Conservation (phyloP, 441 rosid genomes). For the Eutrema salsugineum region DNA sequence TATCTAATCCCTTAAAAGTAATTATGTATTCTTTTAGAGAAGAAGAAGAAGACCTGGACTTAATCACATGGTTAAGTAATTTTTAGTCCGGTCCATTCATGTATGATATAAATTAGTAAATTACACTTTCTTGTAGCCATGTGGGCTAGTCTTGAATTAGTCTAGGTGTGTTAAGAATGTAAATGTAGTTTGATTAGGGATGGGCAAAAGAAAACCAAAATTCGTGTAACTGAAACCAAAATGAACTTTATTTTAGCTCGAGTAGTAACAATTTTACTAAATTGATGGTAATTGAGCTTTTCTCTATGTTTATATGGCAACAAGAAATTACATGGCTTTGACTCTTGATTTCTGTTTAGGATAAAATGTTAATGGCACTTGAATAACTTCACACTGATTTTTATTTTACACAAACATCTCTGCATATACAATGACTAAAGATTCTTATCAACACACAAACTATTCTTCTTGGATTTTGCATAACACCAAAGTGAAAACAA, state of each 20-base stretch:
- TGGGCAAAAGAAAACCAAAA: neutral
- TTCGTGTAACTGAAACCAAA: neutral
- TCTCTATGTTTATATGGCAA: neutral
- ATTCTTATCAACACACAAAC: neutral
- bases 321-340: neutral
- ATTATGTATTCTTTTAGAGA: neutral
- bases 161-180: neutral
- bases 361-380: neutral
- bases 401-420: slow-evolving; percentile 5
- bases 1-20: neutral
- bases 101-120: neutral
- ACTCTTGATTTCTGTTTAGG: neutral
- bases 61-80: neutral
- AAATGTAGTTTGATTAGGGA: neutral
- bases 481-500: neutral
- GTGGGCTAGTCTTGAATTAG: neutral
- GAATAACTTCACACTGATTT: neutral
- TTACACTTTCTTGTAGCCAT: neutral
- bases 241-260: neutral
- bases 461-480: neutral
- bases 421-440: slow-evolving; percentile 17
- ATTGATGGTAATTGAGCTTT: too few relatives aligned
- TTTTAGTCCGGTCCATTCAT: neutral
- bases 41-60: neutral
- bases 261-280: too few relatives aligned